phyloP scores from a whole-genome alignment of 768 basidiomycete genomes.

The Pholiota conissans region DNA sequence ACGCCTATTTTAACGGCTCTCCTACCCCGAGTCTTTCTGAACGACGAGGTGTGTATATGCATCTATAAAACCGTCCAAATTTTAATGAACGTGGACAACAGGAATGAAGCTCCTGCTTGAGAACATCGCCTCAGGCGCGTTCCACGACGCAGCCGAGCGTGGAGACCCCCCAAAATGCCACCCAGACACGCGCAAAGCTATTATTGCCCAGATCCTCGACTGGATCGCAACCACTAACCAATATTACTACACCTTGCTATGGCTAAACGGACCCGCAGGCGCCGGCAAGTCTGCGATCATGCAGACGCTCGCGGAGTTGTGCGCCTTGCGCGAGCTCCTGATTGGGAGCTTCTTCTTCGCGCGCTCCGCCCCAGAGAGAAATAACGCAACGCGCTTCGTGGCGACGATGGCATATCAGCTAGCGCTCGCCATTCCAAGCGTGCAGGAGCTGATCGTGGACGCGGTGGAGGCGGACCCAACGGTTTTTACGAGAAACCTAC shows the following conservation, averaged over 20 bases:
- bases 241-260: not conserved
- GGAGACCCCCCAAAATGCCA: slow-evolving; percentile 1
- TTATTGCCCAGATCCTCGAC: not conserved
- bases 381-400: not conserved
- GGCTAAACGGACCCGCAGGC: slow-evolving; percentile 4
- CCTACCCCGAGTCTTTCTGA: not conserved
- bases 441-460: not conserved
- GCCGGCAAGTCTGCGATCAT: slow-evolving; percentile 4
- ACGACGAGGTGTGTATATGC: not conserved
- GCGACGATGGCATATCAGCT: slow-evolving; percentile 3
- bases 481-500: not conserved
- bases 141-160: slow-evolving; percentile 1
- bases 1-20: not conserved
- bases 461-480: not conserved
- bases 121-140: not conserved
- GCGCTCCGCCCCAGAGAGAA: not conserved
- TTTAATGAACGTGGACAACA: not conserved
- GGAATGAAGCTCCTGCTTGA: not conserved
- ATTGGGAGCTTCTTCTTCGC: slow-evolving; percentile 4
- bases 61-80: not conserved
- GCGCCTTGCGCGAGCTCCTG: not conserved
- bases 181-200: not conserved
- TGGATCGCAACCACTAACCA: not conserved
- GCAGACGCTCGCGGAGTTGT: slow-evolving; percentile 2
- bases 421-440: not conserved